Conservation (phyloP, 2,329 filamentous ascomycete species). For the Penicillium brasilianum region DNA sequence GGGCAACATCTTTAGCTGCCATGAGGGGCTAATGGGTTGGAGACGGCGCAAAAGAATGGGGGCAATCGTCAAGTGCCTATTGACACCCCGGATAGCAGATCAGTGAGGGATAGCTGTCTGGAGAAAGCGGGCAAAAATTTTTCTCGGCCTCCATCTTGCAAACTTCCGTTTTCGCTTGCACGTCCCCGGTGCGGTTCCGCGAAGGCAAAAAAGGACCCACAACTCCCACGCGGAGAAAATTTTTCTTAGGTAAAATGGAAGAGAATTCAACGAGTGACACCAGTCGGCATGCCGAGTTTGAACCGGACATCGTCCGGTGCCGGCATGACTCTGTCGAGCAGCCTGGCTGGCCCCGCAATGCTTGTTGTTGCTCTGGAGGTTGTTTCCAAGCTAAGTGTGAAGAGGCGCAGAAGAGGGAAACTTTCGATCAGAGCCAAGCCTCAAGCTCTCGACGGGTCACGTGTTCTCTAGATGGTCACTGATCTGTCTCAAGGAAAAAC, state of each 20-base stretch:
- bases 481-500: too few species aligned
- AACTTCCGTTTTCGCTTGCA: constrained; percentile 26
- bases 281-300: background rate
- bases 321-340: background rate
- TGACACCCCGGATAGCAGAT: constrained; percentile 1
- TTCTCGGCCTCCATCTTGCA: constrained; percentile 15
- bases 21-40: constrained; percentile 13
- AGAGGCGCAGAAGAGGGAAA: background rate
- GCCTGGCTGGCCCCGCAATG: background rate
- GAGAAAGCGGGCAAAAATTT: constrained; percentile 14
- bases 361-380: background rate
- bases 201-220: constrained; percentile 11
- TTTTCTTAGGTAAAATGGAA: constrained; percentile 31
- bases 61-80: background rate
- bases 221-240: constrained; percentile 17
- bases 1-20: constrained; percentile 19
- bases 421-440: background rate
- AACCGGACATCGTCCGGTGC: background rate
- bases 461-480: background rate
- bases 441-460: background rate
- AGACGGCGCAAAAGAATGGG: background rate
- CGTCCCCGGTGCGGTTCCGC: constrained; percentile 13
- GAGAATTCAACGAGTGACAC: constrained; percentile 11
- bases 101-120: background rate
- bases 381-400: background rate